Percentiles rank a stretch among this genome's conserved stretches.
phyloP scores from a whole-genome alignment of 1,284 basidiomycete species.

The Moesziomyces sp. region DNA sequence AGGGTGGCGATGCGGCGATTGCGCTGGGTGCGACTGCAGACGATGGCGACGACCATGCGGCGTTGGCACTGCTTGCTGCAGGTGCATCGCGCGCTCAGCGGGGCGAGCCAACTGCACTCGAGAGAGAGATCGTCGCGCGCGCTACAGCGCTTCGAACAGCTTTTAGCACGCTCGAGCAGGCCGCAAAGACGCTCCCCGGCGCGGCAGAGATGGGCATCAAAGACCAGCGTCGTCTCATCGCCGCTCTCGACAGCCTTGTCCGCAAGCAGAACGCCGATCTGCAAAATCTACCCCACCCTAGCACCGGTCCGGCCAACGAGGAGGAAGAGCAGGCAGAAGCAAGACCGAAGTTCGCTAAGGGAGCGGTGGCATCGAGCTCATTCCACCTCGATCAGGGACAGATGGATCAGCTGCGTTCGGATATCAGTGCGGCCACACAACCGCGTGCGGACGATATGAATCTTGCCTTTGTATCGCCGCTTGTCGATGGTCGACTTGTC shows the following conservation, averaged over 20 bases:
- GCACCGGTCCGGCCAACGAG: background rate
- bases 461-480: conserved; percentile 54
- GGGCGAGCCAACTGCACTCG: conserved; percentile 16
- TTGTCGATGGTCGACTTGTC: conserved; percentile 55
- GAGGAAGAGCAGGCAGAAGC: background rate
- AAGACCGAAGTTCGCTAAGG: conserved; percentile 15
- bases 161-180: conserved; percentile 20
- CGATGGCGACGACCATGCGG: conserved; percentile 39
- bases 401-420: conserved; percentile 23
- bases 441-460: conserved; percentile 27
- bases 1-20: conserved; percentile 20
- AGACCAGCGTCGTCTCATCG: conserved; percentile 19
- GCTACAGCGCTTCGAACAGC: conserved; percentile 13
- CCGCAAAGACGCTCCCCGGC: conserved; percentile 21
- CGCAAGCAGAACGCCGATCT: conserved; percentile 2
- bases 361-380: conserved; percentile 12
- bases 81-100: background rate
- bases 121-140: conserved; percentile 24
- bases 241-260: conserved; percentile 14
- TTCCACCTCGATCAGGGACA: conserved; percentile 29
- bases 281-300: background rate
- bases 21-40: conserved; percentile 32
- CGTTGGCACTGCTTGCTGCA: conserved; percentile 31
- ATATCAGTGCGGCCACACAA: conserved; percentile 17
- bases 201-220: conserved; percentile 21